Base-by-base conservation (phyloP, 306 rosid species). In the Sophora flavescens region DNA sequence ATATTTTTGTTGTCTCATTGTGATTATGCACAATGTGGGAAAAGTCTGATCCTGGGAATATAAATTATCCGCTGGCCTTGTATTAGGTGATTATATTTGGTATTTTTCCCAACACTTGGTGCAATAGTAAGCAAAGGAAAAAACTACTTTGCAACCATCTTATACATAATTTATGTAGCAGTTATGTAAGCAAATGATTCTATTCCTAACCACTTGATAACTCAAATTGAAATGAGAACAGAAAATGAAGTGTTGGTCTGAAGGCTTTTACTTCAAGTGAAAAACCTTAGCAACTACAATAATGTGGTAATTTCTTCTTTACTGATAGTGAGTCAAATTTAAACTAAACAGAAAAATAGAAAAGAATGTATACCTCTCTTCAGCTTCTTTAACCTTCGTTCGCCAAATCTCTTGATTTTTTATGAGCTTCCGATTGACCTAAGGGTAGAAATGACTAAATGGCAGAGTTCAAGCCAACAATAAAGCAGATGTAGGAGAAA, bases 371-470 rank as follows among this genome's bases (percentile, higher is more conserved):
- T 87, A 95, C 97, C 99, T 88, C 75, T 95, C 91, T 78, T 86
- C 93, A 81, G 77, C 86, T 86, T 87, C 93, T 79, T 92, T 89
- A 79, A 78, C 81, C 78, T 86, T 90, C 16, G 75, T 80, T 39
- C 91, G 71, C 89, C 81, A 86, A 45, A 54, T 60, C 77, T 90
- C 89, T 91, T 92, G 97, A 81, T 84, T 87, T 91, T 91, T 85
- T 59, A 95, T 90, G 82, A 92, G 90, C 54, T 80, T 86, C 53
- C 81, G 85, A 70, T 95, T 91, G 52, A 87, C 57, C 97, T 95
- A 80, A 42, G 65, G 68, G 63, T 69, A 52, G 58, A 80, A 66
- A 70, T 33, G 13, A 56, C 26, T 28, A 36, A 66, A 54, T 47
- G 51, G 74, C 68, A 56, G 54, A 54, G 62, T 54, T 69, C 51